phyloP scores from a whole-genome alignment of 352 stramenopile species.

The Pythium dissimile region DNA sequence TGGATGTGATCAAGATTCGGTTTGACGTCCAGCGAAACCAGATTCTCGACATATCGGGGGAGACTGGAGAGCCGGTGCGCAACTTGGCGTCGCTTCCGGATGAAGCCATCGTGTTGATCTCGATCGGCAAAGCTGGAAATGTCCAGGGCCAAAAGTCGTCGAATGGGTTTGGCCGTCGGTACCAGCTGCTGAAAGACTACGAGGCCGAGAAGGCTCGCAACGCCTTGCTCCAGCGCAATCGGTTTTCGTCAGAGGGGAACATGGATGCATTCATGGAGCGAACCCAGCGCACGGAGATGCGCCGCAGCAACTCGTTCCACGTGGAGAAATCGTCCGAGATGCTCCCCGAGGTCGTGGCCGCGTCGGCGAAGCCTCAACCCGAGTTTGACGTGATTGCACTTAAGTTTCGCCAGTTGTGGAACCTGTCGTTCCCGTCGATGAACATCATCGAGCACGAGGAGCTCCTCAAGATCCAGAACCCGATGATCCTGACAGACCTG shows the following conservation, averaged over 20 bases:
- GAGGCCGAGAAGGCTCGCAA: conserved; percentile 17
- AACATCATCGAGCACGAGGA: conserved; percentile 52
- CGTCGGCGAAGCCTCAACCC: background rate
- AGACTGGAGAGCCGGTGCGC: conserved; percentile 63
- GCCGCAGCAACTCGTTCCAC: conserved; percentile 49
- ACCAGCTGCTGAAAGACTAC: conserved; percentile 20
- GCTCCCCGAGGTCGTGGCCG: conserved; percentile 13
- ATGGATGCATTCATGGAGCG: conserved; percentile 36
- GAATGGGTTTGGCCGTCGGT: conserved; percentile 20
- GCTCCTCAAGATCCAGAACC: conserved; percentile 60
- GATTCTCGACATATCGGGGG: conserved; percentile 72
- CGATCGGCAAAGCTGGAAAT: conserved; percentile 73
- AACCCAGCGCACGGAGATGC: conserved; percentile 22
- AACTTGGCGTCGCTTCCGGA: conserved; percentile 51
- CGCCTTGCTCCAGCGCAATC: conserved; percentile 32
- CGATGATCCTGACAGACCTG: conserved; percentile 64
- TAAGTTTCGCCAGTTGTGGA: conserved; percentile 77
- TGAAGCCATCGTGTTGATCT: conserved; percentile 68
- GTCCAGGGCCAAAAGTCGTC: conserved; percentile 39
- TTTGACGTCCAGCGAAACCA: conserved; percentile 75
- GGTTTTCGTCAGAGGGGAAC: conserved; percentile 53
- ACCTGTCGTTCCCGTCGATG: conserved; percentile 73
- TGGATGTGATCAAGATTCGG: conserved; percentile 74
- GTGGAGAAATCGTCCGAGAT: conserved; percentile 29
- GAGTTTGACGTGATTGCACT: conserved; percentile 13